Evolutionary conservation across 192 early-diverging fungal species (phyloP), one percentile per base, ranked within the genome.

Genomic region (Chytriomyces sp.): DNA sequence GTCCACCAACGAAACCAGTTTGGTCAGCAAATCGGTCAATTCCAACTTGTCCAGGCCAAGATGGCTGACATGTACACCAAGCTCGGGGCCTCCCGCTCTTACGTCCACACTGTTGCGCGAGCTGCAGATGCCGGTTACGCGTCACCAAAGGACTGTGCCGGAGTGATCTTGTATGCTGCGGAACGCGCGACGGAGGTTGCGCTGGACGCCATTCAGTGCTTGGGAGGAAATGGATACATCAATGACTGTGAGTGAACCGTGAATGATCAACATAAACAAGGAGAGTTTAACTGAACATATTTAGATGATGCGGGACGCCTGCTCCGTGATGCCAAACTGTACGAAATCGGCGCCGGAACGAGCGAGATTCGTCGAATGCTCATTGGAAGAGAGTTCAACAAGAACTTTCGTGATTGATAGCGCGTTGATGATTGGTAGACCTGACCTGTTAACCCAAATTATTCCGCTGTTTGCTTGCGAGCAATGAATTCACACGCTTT

Each of bases 1-100:
- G 91, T 93, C 4, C 92, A 95, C 65, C 83, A 90, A 56, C 88
- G 96, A 12, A 85, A 91, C 37, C 96, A 98, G 78, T 96, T 98
- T 83, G 90, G 89, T 60, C 73, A 84, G 33, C 87, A 88, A 22
- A 90, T 98, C 74, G 94, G 92, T 12, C 82, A 93, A 60, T 98
- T 95, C 84, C 92, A 79, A 84, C 81, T 96, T 44, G 81, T 98
- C 49, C 94, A 98, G 81, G 93, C 89, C n/a, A 98, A 96, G 77
- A 78, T 98, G 59, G 96, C 96, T 25, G 96, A 98, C 67, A 98
- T 98, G 92, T 95, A 96, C 84, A 95, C 93, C n/a, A 96, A 96
- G 75, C 82, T 95, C 34, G 93, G 89, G 64, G 94, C 94, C 0
- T 94, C 94, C 17, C 84, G 96, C 10, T 80, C 93, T 30, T 96